Conservation (phyloP, 257 asterid species). For the Vinca minor region DNA sequence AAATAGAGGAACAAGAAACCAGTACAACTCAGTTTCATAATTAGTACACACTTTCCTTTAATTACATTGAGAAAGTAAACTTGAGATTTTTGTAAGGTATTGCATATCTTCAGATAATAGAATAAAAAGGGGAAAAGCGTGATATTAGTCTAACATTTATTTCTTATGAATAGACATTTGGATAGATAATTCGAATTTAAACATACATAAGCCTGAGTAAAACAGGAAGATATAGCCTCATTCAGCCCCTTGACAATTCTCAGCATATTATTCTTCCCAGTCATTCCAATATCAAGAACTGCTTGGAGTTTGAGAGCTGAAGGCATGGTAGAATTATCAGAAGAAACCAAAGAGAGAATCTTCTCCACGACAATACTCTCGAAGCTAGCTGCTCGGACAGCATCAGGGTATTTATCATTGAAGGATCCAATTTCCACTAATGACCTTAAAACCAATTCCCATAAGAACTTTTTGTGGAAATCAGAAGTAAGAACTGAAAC, state of each 20-base stretch:
- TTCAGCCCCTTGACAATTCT: constrained; percentile 54
- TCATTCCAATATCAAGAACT: constrained; percentile 58
- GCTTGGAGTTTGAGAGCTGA: constrained; percentile 59
- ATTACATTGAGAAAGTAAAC: neutral
- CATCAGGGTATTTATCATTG: constrained; percentile 41
- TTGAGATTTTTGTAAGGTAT: neutral
- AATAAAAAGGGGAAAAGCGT: neutral
- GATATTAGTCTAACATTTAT: neutral
- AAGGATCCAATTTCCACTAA: constrained; percentile 57
- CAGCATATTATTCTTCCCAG: constrained; percentile 52
- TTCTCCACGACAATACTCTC: constrained; percentile 58
- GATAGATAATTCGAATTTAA: constrained; percentile 13
- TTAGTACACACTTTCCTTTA: neutral
- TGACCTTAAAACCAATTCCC: constrained; percentile 62
- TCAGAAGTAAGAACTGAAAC: constrained; percentile 40
- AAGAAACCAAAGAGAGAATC: constrained; percentile 47
- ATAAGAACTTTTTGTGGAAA: constrained; percentile 39
- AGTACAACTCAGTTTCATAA: neutral
- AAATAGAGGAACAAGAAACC: neutral
- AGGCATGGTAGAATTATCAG: constrained; percentile 47
- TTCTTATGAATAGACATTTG: neutral
- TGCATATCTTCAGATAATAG: neutral
- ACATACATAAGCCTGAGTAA: constrained; percentile 68
- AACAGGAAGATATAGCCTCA: constrained; percentile 47
- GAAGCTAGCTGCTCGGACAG: constrained; percentile 49